Evolutionary conservation across 2,329 filamentous ascomycete species (phyloP), one percentile per base, ranked within the genome.

Genomic region (Pseudocercospora eumusae): DNA sequence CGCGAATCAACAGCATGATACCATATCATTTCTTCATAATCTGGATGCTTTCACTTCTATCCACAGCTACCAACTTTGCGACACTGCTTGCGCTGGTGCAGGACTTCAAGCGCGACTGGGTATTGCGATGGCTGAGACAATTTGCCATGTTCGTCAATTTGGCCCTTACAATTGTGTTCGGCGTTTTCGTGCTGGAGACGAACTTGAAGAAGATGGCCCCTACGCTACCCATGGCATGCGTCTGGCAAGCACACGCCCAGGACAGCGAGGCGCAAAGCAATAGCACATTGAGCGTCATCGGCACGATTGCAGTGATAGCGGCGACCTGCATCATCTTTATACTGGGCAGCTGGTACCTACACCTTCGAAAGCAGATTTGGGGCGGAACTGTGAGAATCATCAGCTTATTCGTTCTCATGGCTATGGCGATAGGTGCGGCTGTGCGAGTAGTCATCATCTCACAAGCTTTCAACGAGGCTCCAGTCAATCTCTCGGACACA

Each of bases 21-120:
- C 82, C 86, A 0, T 90, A 90, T 71, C 87, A 90, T 75, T 88
- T 89, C 77, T 89, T 89, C 77, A 81, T 89, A 59, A 83, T 89
- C 66, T 89, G 86, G 87, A 86, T 88, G 77, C 77, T 89, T 1
- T 85, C 84, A 0, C 75, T 88, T 11, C 78, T 89, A 7, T 85
- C 85, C 15, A 88, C 85, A 65, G 84, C 85, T 0, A 88, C 87
- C 2, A 87, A 89, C 73, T 86, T 88, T 62, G 81, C 84, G 4
- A 85, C 86, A 0, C 76, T 89, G 15, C 79, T 89, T n/a, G 85
- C 85, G 0, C 80, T 89, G 33, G 84, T 86, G 1, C 83, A 84
- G 70, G 86, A 89, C 69, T 88, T 88, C 76, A 85, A 84, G 66
- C 77, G 86, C 28, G 86, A 89, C 74, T 86, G 84, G 84, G 84